These are phyloP conservation scores for Alternaria sp. DNA, from an alignment of 2,329 filamentous ascomycete species.

Conservation along the genomic window DNA sequence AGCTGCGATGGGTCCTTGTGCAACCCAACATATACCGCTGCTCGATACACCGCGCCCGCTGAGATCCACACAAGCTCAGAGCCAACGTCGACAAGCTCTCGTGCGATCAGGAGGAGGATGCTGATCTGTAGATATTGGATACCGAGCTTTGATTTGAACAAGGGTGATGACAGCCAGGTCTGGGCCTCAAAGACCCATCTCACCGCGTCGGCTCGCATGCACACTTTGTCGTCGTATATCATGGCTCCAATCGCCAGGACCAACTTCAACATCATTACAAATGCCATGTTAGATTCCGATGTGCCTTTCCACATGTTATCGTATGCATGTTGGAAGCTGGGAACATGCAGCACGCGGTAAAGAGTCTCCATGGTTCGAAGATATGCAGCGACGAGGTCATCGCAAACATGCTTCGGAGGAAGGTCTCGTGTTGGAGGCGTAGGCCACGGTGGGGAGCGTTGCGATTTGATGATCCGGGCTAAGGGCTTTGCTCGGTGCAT, in stretches of 20 bases:
- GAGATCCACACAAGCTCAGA: constrained; percentile 49
- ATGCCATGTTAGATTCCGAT: constrained; percentile 47
- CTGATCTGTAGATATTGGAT: constrained; percentile 59
- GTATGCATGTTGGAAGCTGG: constrained; percentile 58
- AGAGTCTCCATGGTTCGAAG: constrained; percentile 57
- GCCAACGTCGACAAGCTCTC: constrained; percentile 44
- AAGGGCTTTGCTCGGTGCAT: constrained; percentile 62
- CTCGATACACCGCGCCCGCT: constrained; percentile 47
- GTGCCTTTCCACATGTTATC: constrained; percentile 57
- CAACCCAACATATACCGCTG: constrained; percentile 50
- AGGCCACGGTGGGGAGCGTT: constrained; percentile 58
- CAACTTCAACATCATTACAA: constrained; percentile 65
- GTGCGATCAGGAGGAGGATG: constrained; percentile 49
- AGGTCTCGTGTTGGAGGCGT: constrained; percentile 52
- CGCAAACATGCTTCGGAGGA: constrained; percentile 55
- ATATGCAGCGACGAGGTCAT: constrained; percentile 59
- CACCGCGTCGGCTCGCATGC: constrained; percentile 57
- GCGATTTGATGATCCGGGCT: constrained; percentile 60
- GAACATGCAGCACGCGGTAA: constrained; percentile 60
- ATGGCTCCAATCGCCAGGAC: constrained; percentile 64
- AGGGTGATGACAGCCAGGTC: constrained; percentile 61
- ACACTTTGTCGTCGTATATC: constrained; percentile 59
- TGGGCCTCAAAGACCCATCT: constrained; percentile 66
- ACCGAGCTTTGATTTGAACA: constrained; percentile 60
- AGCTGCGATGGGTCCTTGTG: constrained; percentile 50